Percentiles rank a stretch among this genome's conserved stretches.
These are phyloP conservation scores for Coemansia furcata DNA, from an alignment of 192 early-diverging fungal species.

Conservation along the genomic window DNA sequence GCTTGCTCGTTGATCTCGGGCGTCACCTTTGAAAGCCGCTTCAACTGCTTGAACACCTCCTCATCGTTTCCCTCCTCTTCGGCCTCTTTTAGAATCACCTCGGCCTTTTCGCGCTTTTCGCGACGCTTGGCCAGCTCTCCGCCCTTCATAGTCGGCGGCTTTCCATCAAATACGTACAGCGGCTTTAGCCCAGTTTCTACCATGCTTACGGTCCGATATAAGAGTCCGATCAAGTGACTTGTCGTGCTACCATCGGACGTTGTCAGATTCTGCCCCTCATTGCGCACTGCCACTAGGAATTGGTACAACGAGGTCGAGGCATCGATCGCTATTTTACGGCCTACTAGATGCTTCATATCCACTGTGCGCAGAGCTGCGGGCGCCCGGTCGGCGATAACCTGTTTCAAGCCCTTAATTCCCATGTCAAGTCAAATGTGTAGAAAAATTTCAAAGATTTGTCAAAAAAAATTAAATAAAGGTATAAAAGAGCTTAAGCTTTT, in stretches of 20 bases:
- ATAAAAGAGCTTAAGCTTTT: neutral
- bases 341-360: conserved; percentile 85
- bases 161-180: conserved; percentile 97
- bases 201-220: conserved; percentile 96
- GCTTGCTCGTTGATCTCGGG: conserved; percentile 93
- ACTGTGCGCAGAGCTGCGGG: conserved; percentile 79
- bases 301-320: conserved; percentile 98
- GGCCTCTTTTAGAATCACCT: conserved; percentile 66
- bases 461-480: neutral
- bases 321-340: conserved; percentile 95
- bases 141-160: conserved; percentile 89
- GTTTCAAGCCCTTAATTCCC: conserved; percentile 86
- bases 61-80: conserved; percentile 72
- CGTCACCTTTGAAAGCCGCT: conserved; percentile 89
- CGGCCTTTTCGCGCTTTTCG: conserved; percentile 70
- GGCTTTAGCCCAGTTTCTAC: conserved; percentile 96
- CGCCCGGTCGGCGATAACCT: conserved; percentile 91
- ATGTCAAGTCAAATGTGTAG: conserved; percentile 19
- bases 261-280: conserved; percentile 86
- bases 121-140: conserved; percentile 81
- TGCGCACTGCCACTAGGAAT: conserved; percentile 95
- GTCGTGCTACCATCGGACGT: conserved; percentile 92
- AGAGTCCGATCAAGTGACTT: conserved; percentile 94
- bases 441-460: neutral
- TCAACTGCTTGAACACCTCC: conserved; percentile 81